Percentiles rank a stretch among this genome's conserved stretches.
Conservation (phyloP, 768 basidiomycete genomes). For the Rhizopogon vinicolor region DNA sequence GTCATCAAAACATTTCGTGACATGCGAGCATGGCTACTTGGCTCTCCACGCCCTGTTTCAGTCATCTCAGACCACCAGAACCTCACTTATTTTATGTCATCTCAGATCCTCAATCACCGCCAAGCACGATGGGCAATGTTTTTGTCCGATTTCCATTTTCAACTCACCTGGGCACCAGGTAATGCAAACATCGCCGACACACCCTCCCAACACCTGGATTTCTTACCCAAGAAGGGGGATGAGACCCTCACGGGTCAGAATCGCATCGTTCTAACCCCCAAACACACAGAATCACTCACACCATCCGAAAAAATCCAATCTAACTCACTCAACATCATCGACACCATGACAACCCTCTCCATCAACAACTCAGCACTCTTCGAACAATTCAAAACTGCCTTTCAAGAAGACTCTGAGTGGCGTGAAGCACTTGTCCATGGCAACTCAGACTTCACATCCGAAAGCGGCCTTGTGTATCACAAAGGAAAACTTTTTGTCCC, state of each 20-base stretch:
- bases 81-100: slow-evolving; percentile 24
- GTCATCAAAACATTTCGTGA: slow-evolving; percentile 27
- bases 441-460: slow-evolving; percentile 6
- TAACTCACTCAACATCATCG: not conserved
- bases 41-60: slow-evolving; percentile 8
- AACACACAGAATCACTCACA: not conserved
- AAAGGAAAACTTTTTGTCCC: slow-evolving; percentile 29
- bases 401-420: slow-evolving; percentile 11
- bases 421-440: slow-evolving; percentile 9
- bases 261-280: not conserved
- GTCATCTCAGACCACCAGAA: slow-evolving; percentile 25
- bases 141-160: slow-evolving; percentile 14
- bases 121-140: slow-evolving; percentile 32
- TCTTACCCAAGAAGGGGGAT: slow-evolving; percentile 1
- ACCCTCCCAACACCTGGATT: not conserved
- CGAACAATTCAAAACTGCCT: slow-evolving; percentile 12
- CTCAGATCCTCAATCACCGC: slow-evolving; percentile 23
- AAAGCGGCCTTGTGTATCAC: slow-evolving; percentile 16
- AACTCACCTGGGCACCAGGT: slow-evolving; percentile 13
- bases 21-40: slow-evolving; percentile 24
- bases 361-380: slow-evolving; percentile 15
- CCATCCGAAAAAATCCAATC: no score
- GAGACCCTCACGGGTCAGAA: not conserved
- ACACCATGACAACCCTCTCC: slow-evolving; percentile 14
- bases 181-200: slow-evolving; percentile 11